phyloP scores from a whole-genome alignment of 345 rosid genomes.

The Rhizophora mangle region DNA sequence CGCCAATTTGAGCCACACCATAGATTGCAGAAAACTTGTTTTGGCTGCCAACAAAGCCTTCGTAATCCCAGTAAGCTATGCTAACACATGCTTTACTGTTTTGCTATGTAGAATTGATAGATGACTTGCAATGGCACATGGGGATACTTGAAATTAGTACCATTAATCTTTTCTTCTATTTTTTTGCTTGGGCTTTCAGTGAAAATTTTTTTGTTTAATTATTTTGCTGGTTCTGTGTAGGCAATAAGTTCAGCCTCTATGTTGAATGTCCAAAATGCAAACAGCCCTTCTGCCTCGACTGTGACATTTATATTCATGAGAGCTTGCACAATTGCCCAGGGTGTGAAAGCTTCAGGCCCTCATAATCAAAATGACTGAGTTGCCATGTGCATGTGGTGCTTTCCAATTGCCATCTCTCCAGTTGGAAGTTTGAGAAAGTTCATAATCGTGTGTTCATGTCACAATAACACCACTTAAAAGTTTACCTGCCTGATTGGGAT shows the following conservation, averaged over 20 bases:
- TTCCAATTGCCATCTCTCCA: too few relatives aligned
- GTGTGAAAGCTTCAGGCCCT: slow-evolving; percentile 56
- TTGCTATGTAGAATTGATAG: not conserved
- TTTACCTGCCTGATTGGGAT: not conserved
- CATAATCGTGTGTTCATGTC: too few relatives aligned
- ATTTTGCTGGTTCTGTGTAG: slow-evolving; percentile 34
- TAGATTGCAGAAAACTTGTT: slow-evolving; percentile 50
- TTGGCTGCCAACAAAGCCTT: slow-evolving; percentile 84
- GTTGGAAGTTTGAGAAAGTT: too few relatives aligned
- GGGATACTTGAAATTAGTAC: not conserved
- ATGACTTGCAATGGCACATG: not conserved
- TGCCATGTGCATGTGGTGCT: not conserved
- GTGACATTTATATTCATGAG: slow-evolving; percentile 91
- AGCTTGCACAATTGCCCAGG: slow-evolving; percentile 96
- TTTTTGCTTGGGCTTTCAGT: not conserved
- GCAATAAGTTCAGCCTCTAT: slow-evolving; percentile 49
- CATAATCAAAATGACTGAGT: slow-evolving; percentile 2
- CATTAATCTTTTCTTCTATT: too few relatives aligned
- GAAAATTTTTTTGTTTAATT: not conserved
- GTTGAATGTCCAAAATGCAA: slow-evolving; percentile 73
- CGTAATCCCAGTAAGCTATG: slow-evolving; percentile 47
- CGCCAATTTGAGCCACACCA: slow-evolving; percentile 33
- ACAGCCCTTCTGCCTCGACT: slow-evolving; percentile 74
- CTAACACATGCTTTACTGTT: not conserved
- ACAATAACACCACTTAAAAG: not conserved